phyloP scores from a whole-genome alignment of 1,139 yeast genomes.

The Magnusiomyces starmeri region DNA sequence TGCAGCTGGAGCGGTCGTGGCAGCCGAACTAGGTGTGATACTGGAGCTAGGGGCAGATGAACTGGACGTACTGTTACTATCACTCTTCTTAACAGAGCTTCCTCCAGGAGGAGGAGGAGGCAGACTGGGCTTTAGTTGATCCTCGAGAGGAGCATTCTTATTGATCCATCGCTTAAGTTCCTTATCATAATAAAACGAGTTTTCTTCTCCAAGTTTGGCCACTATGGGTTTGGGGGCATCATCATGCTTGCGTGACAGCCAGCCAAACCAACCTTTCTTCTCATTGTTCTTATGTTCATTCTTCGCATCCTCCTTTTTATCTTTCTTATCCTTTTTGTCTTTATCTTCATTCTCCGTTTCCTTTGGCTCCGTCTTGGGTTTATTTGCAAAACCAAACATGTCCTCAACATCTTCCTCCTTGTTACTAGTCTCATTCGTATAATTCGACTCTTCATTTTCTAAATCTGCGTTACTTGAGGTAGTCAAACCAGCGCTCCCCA shows the following conservation, averaged over 20 bases:
- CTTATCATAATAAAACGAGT: slow-evolving; percentile 71
- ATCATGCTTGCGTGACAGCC: slow-evolving; percentile 37
- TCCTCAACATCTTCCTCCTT: slow-evolving; percentile 37
- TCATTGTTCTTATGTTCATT: slow-evolving; percentile 18
- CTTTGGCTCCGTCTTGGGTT: slow-evolving; percentile 14
- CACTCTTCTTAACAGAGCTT: slow-evolving; percentile 14
- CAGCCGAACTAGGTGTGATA: slow-evolving; percentile 13
- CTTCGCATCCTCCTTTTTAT: slow-evolving; percentile 16
- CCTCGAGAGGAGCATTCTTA: slow-evolving; percentile 65
- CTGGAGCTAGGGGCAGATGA: slow-evolving; percentile 19
- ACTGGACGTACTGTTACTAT: slow-evolving; percentile 17
- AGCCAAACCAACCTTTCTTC: slow-evolving; percentile 45
- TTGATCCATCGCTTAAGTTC: slow-evolving; percentile 83
- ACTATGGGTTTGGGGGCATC: slow-evolving; percentile 67
- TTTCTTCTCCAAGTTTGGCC: slow-evolving; percentile 83
- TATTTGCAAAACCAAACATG: slow-evolving; percentile 27
- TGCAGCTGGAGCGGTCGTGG: not conserved
- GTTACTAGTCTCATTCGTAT: slow-evolving; percentile 7
- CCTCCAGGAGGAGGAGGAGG: slow-evolving; percentile 27
- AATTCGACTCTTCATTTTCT: slow-evolving; percentile 4
- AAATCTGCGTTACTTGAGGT: not conserved
- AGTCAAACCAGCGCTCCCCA: too few relatives aligned
- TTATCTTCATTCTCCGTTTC: slow-evolving; percentile 19
- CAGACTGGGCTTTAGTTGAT: slow-evolving; percentile 49
- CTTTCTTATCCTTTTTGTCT: slow-evolving; percentile 22